Base-by-base conservation (phyloP, 208 protist species). In the Balamuthia mandrillaris region DNA sequence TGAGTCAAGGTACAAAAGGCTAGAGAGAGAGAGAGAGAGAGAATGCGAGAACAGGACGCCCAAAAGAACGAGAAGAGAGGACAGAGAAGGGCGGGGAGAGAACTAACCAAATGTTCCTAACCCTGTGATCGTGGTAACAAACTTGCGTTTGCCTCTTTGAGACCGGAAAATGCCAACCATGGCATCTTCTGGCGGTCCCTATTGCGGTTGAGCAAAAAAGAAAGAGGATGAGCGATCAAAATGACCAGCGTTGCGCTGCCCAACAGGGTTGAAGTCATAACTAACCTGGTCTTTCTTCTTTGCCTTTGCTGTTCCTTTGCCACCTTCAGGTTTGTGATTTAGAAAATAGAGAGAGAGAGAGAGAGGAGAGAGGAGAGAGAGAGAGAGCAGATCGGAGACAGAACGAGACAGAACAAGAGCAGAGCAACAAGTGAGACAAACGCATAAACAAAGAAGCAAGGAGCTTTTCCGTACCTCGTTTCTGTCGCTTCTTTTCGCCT, bases 401-500 rank as follows among this genome's bases (percentile, higher is more conserved):
- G n/a, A n/a, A n/a, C n/a, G n/a, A n/a, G n/a, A n/a, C n/a, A n/a
- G n/a, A n/a, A n/a, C n/a, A n/a, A n/a, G n/a, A n/a, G n/a, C n/a
- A n/a, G n/a, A n/a, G n/a, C n/a, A n/a, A n/a, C n/a, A n/a, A n/a
- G n/a, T n/a, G n/a, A n/a, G n/a, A n/a, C n/a, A n/a, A n/a, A n/a
- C n/a, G n/a, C n/a, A n/a, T n/a, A n/a, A n/a, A n/a, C n/a, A n/a
- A n/a, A n/a, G n/a, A n/a, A n/a, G n/a, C n/a, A n/a, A n/a, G n/a
- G n/a, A n/a, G n/a, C n/a, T n/a, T n/a, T n/a, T n/a, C n/a, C n/a
- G n/a, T n/a, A n/a, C n/a, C 70, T 31, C 70, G 70, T 49, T 58
- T 79, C 18, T 10, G 33, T 27, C 58, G 52, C 70, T 79, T 79
- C 29, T 79, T 79, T n/a, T 79, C 70, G n/a, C n/a, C n/a, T 24